Conservation (phyloP, 2,329 filamentous ascomycete species). For the Pseudocercospora vitis region DNA sequence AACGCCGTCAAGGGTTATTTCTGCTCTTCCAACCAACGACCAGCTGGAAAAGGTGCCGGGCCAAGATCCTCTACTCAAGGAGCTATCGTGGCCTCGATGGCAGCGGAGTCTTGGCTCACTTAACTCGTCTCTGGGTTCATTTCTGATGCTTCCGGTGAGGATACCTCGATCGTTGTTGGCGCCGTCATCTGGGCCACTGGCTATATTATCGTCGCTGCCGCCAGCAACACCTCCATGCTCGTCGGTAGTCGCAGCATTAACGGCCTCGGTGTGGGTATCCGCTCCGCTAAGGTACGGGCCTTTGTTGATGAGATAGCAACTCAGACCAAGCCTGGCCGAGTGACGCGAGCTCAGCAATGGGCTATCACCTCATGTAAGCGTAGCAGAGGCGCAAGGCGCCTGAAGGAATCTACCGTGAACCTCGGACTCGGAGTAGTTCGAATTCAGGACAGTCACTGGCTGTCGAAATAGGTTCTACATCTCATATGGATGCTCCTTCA, state of each 20-base stretch:
- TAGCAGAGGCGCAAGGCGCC: too few species aligned
- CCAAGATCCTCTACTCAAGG: constrained; percentile 60
- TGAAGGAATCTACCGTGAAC: too few species aligned
- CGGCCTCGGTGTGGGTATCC: constrained; percentile 72
- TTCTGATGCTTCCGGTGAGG: constrained; percentile 58
- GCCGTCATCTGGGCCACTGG: constrained; percentile 54
- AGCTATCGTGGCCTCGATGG: constrained; percentile 69
- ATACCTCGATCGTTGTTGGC: constrained; percentile 51
- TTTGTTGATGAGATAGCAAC: constrained; percentile 68
- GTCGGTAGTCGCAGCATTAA: constrained; percentile 70
- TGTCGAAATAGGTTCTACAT: constrained; percentile 43
- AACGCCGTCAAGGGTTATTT: constrained; percentile 68
- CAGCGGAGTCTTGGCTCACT: constrained; percentile 68
- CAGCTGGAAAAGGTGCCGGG: constrained; percentile 49
- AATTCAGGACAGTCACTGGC: too few species aligned
- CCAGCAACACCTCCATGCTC: constrained; percentile 69
- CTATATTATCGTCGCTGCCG: constrained; percentile 61
- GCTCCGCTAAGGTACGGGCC: constrained; percentile 67
- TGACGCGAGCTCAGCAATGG: constrained; percentile 72
- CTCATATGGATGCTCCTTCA: constrained; percentile 63
- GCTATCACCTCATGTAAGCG: constrained; percentile 68
- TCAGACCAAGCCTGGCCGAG: constrained; percentile 58
- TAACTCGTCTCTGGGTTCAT: constrained; percentile 60
- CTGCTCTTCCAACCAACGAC: constrained; percentile 66
- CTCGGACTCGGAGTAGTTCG: too few species aligned